Evolutionary conservation across 305 asterid genomes (phyloP), one percentile per base, ranked within the genome.

Genomic region (Solanum hybrid): DNA sequence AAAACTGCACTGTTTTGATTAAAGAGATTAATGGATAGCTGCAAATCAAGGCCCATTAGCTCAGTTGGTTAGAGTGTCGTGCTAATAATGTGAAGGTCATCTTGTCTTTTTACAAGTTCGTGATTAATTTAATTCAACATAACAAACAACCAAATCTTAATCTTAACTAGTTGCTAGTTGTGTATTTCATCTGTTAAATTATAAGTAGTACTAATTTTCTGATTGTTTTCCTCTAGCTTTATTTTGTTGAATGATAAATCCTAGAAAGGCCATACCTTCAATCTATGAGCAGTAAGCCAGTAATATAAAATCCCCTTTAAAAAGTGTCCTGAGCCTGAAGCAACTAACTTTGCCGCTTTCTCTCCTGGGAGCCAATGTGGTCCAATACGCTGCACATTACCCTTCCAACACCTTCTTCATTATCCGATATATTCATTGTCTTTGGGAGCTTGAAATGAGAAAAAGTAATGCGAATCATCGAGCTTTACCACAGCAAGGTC

Each of bases 51-150:
- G 26, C 95, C 94, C 60, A 92, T 94, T 93, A 93, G 94, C 95
- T 93, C 56, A 42, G 17, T 12, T 92, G 93, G 95, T 94, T 93
- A 91, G 95, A 92, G 94, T 91, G 93, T 91, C 91, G 94, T 93
- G 94, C 94, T 94, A 92, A 92, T 93, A 94, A 93, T 93, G 94
- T 93, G 56, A 42, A 42, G 56, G 56, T 12, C 64, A 46, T 46
- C 22, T 46, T 46, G 64, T 14, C 20, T 46, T 46, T 46, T 46
- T 46, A 46, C 22, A 14, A 46, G 22, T 14, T 14, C 8, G 64
- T 46, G 64, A 46, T 42, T 42, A 46, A 46, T 46, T 46, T 46
- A 46, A 46, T 46, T 46, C 64, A 46, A 14, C 64, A 46, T 46
- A 46, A 46, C 64, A 46, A 46, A 46, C 64, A 46, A 46, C 64